Evolutionary conservation across 2,329 filamentous ascomycete species (phyloP).

Genomic region (Pseudopithomyces chartarum): DNA sequence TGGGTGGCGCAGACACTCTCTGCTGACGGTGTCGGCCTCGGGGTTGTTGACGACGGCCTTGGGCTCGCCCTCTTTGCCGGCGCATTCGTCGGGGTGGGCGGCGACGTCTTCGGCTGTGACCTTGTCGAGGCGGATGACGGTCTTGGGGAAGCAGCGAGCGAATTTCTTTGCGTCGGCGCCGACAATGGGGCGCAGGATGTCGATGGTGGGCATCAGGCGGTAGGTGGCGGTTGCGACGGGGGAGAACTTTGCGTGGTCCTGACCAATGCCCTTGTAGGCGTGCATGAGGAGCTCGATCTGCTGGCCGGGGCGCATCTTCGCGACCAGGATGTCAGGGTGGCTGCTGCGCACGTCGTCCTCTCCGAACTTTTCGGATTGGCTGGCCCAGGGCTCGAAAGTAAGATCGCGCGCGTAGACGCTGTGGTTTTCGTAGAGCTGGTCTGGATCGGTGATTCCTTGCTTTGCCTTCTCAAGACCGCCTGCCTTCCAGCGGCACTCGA

Average conservation of each 20-base stretch:
- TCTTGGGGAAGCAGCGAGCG: slow-evolving; percentile 82
- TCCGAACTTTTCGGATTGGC: slow-evolving; percentile 45
- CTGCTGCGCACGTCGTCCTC: slow-evolving; percentile 74
- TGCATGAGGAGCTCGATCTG: slow-evolving; percentile 85
- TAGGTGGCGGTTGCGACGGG: slow-evolving; percentile 95
- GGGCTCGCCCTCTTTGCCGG: slow-evolving; percentile 73
- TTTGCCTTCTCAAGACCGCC: slow-evolving; percentile 62
- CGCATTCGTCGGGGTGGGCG: slow-evolving; percentile 65
- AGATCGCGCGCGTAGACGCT: slow-evolving; percentile 65
- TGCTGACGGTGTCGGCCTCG: slow-evolving; percentile 93
- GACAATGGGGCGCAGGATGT: slow-evolving; percentile 80
- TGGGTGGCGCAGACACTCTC: slow-evolving; percentile 86
- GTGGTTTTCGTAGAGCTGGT: slow-evolving; percentile 83
- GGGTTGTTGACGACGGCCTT: slow-evolving; percentile 88
- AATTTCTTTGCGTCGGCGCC: slow-evolving; percentile 90
- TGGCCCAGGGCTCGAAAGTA: slow-evolving; percentile 74
- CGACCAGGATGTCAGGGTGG: slow-evolving; percentile 91
- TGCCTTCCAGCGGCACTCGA: slow-evolving; percentile 79
- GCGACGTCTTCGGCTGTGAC: slow-evolving; percentile 71
- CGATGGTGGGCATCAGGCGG: slow-evolving; percentile 85
- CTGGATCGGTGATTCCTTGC: slow-evolving; percentile 76
- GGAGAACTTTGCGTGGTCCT: slow-evolving; percentile 96
- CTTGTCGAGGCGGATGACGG: slow-evolving; percentile 81
- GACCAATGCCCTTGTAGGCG: slow-evolving; percentile 91
- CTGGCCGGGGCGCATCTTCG: slow-evolving; percentile 91